These are phyloP conservation scores for Thymus quinquecostatus DNA, from an alignment of 257 asterid genomes.

Conservation along the genomic window DNA sequence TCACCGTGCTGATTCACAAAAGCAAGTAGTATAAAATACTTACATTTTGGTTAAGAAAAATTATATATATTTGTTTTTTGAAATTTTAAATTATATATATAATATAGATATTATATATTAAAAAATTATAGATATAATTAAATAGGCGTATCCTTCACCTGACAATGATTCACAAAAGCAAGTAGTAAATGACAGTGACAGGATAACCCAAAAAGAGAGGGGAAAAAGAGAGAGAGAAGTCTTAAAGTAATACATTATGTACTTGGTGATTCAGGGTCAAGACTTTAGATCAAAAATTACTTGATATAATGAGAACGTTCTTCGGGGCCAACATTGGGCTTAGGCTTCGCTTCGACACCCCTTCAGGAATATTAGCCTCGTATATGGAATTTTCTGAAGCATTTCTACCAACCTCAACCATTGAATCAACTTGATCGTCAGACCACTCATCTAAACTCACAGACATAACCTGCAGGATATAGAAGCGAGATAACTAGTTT, in stretches of 20 bases:
- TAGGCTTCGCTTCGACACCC: slow-evolving; percentile 65
- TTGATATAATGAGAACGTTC: slow-evolving; percentile 81
- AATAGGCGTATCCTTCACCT: not conserved
- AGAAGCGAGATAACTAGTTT: slow-evolving; percentile 1
- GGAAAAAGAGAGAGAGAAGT: not conserved
- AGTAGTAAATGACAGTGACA: not conserved
- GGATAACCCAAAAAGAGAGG: not conserved
- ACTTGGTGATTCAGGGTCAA: not conserved
- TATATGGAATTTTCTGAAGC: slow-evolving; percentile 93
- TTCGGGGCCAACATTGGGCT: slow-evolving; percentile 76
- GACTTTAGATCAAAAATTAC: slow-evolving; percentile 39
- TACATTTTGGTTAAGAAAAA: no score
- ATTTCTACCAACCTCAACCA: slow-evolving; percentile 98
- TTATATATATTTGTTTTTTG: no score
- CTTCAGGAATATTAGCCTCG: slow-evolving; percentile 94
- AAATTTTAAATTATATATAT: no score
- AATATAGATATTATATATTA: no score
- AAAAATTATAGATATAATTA: no score
- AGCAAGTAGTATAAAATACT: no score
- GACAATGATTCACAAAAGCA: not conserved
- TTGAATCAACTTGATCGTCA: slow-evolving; percentile 80
- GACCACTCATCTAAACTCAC: slow-evolving; percentile 99
- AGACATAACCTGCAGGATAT: slow-evolving; percentile 74
- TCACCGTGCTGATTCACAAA: slow-evolving; percentile 54
- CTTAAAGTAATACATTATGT: not conserved